Evolutionary conservation across 2,329 filamentous ascomycete genomes (phyloP).

Genomic region (Bipolaris zeicola): DNA sequence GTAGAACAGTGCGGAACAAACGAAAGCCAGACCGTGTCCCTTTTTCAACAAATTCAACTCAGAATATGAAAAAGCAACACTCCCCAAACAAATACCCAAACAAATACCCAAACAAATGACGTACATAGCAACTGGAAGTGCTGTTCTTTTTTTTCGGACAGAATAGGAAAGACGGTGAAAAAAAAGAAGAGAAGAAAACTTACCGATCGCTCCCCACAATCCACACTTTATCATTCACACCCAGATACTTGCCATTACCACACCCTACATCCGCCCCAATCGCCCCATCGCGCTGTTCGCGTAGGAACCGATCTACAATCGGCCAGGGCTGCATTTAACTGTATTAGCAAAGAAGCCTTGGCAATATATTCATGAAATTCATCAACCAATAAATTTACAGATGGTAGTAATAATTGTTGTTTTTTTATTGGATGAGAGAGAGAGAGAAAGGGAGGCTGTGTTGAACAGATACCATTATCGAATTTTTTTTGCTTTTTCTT

Average conservation of each 20-base stretch:
- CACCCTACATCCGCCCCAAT: constrained; percentile 91
- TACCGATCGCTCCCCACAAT: constrained; percentile 87
- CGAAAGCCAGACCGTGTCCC: neutral
- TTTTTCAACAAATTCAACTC: no score
- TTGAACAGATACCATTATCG: no score
- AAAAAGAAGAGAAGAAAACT: constrained; percentile 29
- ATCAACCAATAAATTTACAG: no score
- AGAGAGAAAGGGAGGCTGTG: neutral
- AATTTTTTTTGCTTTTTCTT: neutral
- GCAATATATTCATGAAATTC: no score
- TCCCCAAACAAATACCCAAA: no score
- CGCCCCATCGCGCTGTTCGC: constrained; percentile 67
- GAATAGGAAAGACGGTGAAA: neutral
- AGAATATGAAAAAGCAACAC: neutral
- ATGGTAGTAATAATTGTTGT: no score
- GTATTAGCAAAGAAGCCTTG: no score
- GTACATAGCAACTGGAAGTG: neutral
- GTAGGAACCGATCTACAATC: constrained; percentile 80
- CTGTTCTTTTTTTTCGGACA: no score
- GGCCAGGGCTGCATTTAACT: constrained; percentile 74
- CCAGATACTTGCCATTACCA: constrained; percentile 94
- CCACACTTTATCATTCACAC: constrained; percentile 70
- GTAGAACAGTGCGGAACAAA: neutral
- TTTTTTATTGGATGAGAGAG: no score
- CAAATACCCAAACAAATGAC: neutral